A percentile compares a stretch with the other conserved stretches of the same genome.
phyloP scores from a whole-genome alignment of 257 asterid genomes.

The Solanum appendiculatum region DNA sequence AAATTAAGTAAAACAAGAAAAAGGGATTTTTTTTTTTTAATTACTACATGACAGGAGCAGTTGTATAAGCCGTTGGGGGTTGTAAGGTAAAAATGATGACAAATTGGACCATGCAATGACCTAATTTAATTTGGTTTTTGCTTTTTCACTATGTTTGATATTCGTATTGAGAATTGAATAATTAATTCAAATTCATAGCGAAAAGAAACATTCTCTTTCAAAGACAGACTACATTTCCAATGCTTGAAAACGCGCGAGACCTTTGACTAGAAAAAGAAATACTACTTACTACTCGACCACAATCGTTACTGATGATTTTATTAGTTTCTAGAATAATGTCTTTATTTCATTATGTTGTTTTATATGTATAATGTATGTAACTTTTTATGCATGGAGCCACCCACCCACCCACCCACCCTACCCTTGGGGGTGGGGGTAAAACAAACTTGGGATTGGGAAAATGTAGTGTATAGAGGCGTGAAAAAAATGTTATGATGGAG shows the following conservation, averaged over 20 bases:
- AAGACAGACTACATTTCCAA: background rate
- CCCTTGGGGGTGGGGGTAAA: background rate
- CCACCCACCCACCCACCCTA: background rate
- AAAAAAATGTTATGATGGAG: constrained; percentile 38
- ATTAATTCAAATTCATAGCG: background rate
- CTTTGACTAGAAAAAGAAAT: background rate
- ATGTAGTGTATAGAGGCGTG: constrained; percentile 45
- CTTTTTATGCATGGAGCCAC: constrained; percentile 20
- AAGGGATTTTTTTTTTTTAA: no score
- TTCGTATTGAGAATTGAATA: background rate
- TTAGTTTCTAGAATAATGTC: background rate
- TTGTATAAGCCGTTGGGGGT: background rate
- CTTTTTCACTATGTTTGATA: background rate
- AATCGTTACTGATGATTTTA: background rate
- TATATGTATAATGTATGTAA: background rate
- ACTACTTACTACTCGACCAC: fast-evolving
- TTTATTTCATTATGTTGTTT: constrained; percentile 11
- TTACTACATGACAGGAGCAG: background rate
- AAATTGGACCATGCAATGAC: constrained; percentile 27
- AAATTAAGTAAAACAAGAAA: background rate
- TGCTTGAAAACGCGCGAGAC: background rate
- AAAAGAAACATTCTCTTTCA: background rate
- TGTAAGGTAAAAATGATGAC: background rate
- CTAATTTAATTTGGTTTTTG: background rate
- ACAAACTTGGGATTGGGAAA: constrained; percentile 15